phyloP scores from a whole-genome alignment of 2,329 filamentous ascomycete species.

The Trichoderma atroviride region DNA sequence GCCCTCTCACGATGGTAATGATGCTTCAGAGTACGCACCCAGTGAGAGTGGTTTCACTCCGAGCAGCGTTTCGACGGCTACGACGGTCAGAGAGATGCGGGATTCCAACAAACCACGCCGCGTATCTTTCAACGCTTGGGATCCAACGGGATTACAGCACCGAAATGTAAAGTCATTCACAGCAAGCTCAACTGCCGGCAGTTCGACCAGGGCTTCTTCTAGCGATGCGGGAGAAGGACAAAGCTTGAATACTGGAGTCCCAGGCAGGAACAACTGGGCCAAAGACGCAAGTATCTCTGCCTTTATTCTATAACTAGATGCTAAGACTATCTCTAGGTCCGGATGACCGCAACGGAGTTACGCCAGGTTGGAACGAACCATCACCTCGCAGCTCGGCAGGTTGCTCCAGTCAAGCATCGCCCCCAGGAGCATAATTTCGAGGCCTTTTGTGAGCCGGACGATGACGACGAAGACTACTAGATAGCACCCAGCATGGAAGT shows the following conservation, averaged over 20 bases:
- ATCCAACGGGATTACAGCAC: constrained; percentile 33
- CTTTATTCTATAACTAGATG: too few relatives aligned
- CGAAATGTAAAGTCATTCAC: constrained; percentile 33
- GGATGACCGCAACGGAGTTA: constrained; percentile 16
- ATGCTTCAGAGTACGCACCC: background rate
- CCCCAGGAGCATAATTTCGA: constrained; percentile 25
- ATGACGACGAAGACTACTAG: constrained; percentile 28
- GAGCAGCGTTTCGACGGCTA: constrained; percentile 38
- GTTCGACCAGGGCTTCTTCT: background rate
- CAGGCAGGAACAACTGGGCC: constrained; percentile 32
- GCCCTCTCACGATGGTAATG: background rate
- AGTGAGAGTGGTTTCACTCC: background rate
- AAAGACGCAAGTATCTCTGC: background rate
- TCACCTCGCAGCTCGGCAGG: constrained; percentile 18
- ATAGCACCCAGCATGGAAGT: too few relatives aligned
- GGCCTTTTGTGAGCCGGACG: constrained; percentile 33
- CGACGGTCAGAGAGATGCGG: constrained; percentile 33
- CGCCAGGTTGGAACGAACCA: background rate
- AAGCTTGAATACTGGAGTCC: background rate
- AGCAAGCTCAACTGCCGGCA: constrained; percentile 28
- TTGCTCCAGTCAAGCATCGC: constrained; percentile 29
- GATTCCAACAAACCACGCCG: background rate
- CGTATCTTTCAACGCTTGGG: constrained; percentile 39
- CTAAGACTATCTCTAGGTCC: constrained; percentile 8
- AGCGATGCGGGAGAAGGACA: background rate